These are phyloP conservation scores for Brassica nigra DNA, from an alignment of 345 rosid species.

Conservation along the genomic window DNA sequence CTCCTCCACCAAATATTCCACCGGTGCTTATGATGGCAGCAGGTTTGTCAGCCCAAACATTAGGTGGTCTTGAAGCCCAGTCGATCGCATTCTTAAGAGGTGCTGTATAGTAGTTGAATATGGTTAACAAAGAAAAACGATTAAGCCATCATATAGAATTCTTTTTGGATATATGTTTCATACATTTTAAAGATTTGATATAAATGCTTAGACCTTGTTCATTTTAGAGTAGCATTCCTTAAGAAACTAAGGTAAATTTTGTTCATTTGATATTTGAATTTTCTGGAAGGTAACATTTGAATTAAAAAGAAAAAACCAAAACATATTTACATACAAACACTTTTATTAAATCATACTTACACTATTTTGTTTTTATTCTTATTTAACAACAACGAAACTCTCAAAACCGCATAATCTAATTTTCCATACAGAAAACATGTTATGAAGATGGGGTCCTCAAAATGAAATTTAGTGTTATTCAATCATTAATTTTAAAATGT, in stretches of 20 bases:
- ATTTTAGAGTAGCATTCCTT: no score
- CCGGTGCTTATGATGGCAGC: constrained; percentile 77
- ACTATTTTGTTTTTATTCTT: no score
- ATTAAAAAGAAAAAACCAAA: no score
- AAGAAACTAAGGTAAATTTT: background rate
- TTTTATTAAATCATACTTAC: no score
- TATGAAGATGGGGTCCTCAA: no score
- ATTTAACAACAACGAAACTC: no score
- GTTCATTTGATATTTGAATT: background rate
- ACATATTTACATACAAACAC: no score
- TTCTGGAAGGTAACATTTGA: no score
- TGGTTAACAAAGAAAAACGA: background rate
- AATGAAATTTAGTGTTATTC: no score
- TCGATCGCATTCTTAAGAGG: constrained; percentile 85
- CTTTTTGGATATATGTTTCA: background rate
- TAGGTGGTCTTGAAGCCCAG: constrained; percentile 82
- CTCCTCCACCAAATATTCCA: constrained; percentile 64
- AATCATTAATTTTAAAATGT: no score
- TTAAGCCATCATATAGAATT: background rate
- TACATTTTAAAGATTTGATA: background rate
- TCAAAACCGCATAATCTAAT: no score
- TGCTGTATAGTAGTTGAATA: constrained; percentile 38
- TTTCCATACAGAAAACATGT: no score
- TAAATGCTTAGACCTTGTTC: background rate
- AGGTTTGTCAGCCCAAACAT: constrained; percentile 79